Base-by-base conservation (phyloP, 2,329 filamentous ascomycete species). In the Beauveria pseudobassiana region DNA sequence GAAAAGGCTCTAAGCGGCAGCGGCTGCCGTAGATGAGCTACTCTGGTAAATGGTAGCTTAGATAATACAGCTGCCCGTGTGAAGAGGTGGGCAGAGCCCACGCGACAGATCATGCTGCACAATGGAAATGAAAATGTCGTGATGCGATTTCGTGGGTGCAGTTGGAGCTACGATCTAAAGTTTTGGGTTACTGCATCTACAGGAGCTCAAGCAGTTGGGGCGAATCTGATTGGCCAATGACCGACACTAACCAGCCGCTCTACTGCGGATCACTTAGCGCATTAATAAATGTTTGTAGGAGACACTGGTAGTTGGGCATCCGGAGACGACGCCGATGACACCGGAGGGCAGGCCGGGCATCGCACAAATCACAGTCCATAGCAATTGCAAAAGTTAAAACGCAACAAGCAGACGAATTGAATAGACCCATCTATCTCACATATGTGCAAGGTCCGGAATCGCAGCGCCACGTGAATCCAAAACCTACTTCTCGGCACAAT, bases 31-130 rank as follows among this genome's bases (percentile, higher is more conserved):
- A 62, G n/a, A 40, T 38, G 40, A 5, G 24, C 12, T 9, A 38
- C 18, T 34, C 30, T 61, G 5, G 10, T 7, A 24, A 45, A 43
- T 3, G 6, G 42, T 3, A 49, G 43, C 6, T 12, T 55, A 20
- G 18, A 5, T 24, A n/a, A 34, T 30, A 45, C 30, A 7, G 51
- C 16, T 50, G 45, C 34, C 34, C 18, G 51, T n/a, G 46, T 48
- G 12, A 52, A 6, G 38, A 42, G 60, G 16, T 46, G 53, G 46
- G 45, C 22, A 3, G 40, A 26, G 48, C 54, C 53, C 24, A 62
- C 46, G n/a, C 60, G 60, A 57, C 60, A 57, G 48, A 48, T 48
- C 60, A 57, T 62, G 53, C 24, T 58, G 60, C 24, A 49, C 53
- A 42, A 38, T 55, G 30, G 43, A 16, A n/a, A n/a, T 48, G 16